Conservation (phyloP, 164 flowering plant genomes). For the Aristolochia fimbriata region DNA sequence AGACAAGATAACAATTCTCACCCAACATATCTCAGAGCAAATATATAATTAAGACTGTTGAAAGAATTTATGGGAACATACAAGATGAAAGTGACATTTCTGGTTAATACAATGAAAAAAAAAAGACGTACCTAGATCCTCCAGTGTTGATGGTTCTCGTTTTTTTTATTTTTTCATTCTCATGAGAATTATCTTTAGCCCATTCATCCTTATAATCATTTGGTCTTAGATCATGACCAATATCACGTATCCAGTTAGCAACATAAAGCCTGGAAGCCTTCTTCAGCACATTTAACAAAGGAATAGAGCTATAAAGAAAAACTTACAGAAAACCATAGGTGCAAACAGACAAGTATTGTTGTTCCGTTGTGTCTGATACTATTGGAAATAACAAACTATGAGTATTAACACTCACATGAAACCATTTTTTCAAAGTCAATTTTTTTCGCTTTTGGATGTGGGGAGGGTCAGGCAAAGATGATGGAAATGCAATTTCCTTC, state of each 20-base stretch:
- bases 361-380: not conserved
- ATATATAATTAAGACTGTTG: no score
- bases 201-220: constrained; percentile 46
- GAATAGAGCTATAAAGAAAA: not conserved
- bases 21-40: no score
- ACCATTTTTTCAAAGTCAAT: constrained; percentile 59
- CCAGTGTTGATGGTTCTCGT: constrained; percentile 66
- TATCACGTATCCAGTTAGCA: no score
- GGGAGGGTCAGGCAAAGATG: constrained; percentile 84
- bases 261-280: constrained; percentile 72
- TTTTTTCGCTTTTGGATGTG: constrained; percentile 44
- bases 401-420: constrained; percentile 27
- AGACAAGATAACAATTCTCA: no score
- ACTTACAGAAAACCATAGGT: no score
- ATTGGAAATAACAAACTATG: not conserved
- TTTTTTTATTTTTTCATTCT: constrained; percentile 16
- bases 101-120: not conserved
- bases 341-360: no score
- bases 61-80: no score
- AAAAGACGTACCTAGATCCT: constrained; percentile 65
- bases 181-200: constrained; percentile 16
- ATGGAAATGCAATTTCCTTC: constrained; percentile 87
- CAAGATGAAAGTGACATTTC: no score
- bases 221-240: constrained; percentile 82
- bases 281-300: constrained; percentile 46